Base-by-base conservation (phyloP, 2,329 filamentous ascomycete genomes). In the Trichoderma sp. region DNA sequence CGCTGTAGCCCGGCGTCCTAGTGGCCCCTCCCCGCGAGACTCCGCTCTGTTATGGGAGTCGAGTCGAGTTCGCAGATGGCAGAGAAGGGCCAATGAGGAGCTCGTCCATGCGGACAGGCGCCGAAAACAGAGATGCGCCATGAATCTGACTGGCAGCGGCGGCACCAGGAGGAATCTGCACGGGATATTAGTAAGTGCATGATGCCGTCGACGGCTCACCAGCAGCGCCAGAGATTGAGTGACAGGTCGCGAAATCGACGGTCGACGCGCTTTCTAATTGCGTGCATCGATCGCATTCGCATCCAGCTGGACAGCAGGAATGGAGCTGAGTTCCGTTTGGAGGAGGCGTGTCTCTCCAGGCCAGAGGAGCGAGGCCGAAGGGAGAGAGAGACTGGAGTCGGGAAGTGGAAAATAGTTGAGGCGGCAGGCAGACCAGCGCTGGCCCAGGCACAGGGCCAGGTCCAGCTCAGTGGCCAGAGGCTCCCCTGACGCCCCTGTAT, bases 401-500 rank as follows among this genome's bases (percentile, higher is more conserved):
- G 62, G 27, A 24, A 27, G n/a, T 27, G 62, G 53, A 66, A 60
- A 67, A 67, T 52, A 27, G 64, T 59, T 60, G 64, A 67, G 40
- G 64, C 29, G 24, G 52, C 16, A 27, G 24, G 27, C 60, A 13
- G 43, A 47, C 49, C n/a, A 31, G 24, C 52, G 24, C 49, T 35
- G 31, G 37, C 33, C 62, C 24, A 27, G 40, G 40, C 40, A 43
- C 40, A n/a, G 7, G 40, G 16, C 40, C 40, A 43, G 40, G 37
- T 56, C 47, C 47, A 13, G 43, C 19, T 49, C 21, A 16, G 13
- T 49, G n/a, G 14, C 33, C 49, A 33, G 53, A 65, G 52, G 62
- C 19, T 58, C 65, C 65, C 65, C 64, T 68, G 57, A 52, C 2
- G 56, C 57, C 64, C 64, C 65, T 68, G 65, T 68, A 60, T 57